phyloP scores from a whole-genome alignment of 257 asterid genomes.

The Jacaranda mimosifolia region DNA sequence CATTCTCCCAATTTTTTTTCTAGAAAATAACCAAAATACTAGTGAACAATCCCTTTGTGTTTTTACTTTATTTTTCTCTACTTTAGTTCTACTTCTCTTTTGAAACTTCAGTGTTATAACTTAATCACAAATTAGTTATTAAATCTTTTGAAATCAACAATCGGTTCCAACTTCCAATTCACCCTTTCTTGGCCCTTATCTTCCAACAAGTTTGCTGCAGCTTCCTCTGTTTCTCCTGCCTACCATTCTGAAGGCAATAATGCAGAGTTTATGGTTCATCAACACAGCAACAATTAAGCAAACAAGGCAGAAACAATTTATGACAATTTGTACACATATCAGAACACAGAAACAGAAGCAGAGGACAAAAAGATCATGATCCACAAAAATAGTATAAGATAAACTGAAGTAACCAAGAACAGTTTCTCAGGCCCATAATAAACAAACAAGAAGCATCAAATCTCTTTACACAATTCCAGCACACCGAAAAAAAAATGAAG shows the following conservation, averaged over 20 bases:
- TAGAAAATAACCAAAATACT: too few species aligned
- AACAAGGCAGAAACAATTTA: not conserved
- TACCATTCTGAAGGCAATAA: not conserved
- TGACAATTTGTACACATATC: not conserved
- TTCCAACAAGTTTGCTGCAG: too few species aligned
- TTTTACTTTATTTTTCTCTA: too few species aligned
- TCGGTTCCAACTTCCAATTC: too few species aligned
- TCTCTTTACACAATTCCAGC: slow-evolving; percentile 50
- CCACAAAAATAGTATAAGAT: slow-evolving; percentile 9
- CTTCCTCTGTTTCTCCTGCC: too few species aligned
- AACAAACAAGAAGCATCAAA: slow-evolving; percentile 38
- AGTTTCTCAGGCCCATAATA: slow-evolving; percentile 10
- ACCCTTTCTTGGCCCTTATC: too few species aligned
- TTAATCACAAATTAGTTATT: too few species aligned
- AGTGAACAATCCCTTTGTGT: too few species aligned
- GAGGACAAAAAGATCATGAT: not conserved
- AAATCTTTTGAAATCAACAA: too few species aligned
- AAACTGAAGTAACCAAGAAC: not conserved
- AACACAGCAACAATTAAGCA: not conserved
- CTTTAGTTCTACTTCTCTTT: too few species aligned
- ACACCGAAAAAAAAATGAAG: not conserved
- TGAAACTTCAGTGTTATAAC: too few species aligned
- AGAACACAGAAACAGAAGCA: not conserved
- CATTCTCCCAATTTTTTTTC: too few species aligned
- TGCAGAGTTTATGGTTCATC: not conserved